Conservation (phyloP, 2,329 filamentous ascomycete genomes). For the Microdochium paspali region DNA sequence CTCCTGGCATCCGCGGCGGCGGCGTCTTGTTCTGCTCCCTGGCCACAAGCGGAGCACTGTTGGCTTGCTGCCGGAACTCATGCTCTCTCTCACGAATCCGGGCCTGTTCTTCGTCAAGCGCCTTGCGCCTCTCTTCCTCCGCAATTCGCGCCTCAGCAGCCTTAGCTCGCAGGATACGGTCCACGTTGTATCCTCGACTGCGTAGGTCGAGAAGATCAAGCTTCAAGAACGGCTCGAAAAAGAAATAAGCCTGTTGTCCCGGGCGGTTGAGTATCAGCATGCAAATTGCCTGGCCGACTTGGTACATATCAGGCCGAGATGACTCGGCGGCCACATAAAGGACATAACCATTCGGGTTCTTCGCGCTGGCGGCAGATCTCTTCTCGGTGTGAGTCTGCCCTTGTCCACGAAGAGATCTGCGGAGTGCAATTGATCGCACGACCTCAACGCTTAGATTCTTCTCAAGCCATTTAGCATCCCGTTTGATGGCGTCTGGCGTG, state of each 20-base stretch:
- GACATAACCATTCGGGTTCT: constrained; percentile 44
- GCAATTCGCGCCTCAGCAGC: constrained; percentile 81
- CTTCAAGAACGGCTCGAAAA: constrained; percentile 83
- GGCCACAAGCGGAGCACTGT: constrained; percentile 25
- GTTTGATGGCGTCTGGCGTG: constrained; percentile 66
- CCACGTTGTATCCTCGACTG: constrained; percentile 89
- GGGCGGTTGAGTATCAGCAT: constrained; percentile 71
- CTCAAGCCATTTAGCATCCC: constrained; percentile 85
- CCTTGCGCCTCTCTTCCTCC: constrained; percentile 69
- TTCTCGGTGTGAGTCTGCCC: constrained; percentile 64
- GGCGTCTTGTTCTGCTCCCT: constrained; percentile 30
- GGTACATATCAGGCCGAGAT: constrained; percentile 70
- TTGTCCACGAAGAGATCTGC: constrained; percentile 64
- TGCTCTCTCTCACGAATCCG: constrained; percentile 48
- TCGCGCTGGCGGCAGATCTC: constrained; percentile 59
- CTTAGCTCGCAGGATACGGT: constrained; percentile 82
- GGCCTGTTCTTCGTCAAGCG: constrained; percentile 63
- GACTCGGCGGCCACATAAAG: constrained; percentile 64
- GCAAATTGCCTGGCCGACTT: constrained; percentile 82
- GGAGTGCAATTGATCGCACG: constrained; percentile 69
- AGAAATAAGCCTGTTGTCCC: constrained; percentile 80
- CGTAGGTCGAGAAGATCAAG: constrained; percentile 75
- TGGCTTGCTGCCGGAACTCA: constrained; percentile 36
- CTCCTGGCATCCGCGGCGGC: constrained; percentile 58
- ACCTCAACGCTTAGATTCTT: constrained; percentile 70